Evolutionary conservation across 2,329 filamentous ascomycete genomes (phyloP), one percentile per base, ranked within the genome.

Genomic region (Thermomyces lanuginosus): DNA sequence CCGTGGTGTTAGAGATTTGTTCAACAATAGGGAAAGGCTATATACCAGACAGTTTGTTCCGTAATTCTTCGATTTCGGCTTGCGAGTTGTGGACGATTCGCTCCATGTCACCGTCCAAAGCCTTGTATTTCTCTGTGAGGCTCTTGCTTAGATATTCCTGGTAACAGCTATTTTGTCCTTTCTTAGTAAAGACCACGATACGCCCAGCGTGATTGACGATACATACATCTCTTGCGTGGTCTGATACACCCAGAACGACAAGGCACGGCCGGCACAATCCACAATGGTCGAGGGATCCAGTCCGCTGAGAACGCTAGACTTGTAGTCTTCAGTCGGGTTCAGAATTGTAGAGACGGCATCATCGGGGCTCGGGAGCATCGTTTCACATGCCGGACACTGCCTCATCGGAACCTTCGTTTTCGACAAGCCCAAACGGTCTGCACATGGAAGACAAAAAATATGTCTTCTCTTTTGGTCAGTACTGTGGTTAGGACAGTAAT

Each of bases 311-410:
- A 91, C 69, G 33, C 75, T 84, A 0, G 79, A 82, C 51, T 92
- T 92, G 60, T 89, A 92, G 38, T 91, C 82, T 42, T 93, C 84
- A 0, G 72, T 74, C 0, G 82, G 82, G 33, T 75, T 78, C 21
- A 93, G 61, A 16, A 72, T 65, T 1, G 75, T 68, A 11, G 75
- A 61, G 6, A 78, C 70, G 3, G 73, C 78, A 55, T 91, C 81
- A 39, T 91, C 77, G 0, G 71, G 71, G 35, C 75, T 77, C 5
- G 59, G 56, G 2, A 93, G 64, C 6, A 63, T 61, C 2, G 70
- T 66, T 17, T 69, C 60, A 45, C 86, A 95, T 14, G 78, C 80
- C 28, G 82, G 84, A 45, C 84, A 95, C 1, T 55, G 55, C 21
- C 66, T 61, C 31, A 64, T 55, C 16, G 62, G 60, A 22, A 62